Conservation (phyloP, 768 basidiomycete species). For the Boletus rubroflammeus region DNA sequence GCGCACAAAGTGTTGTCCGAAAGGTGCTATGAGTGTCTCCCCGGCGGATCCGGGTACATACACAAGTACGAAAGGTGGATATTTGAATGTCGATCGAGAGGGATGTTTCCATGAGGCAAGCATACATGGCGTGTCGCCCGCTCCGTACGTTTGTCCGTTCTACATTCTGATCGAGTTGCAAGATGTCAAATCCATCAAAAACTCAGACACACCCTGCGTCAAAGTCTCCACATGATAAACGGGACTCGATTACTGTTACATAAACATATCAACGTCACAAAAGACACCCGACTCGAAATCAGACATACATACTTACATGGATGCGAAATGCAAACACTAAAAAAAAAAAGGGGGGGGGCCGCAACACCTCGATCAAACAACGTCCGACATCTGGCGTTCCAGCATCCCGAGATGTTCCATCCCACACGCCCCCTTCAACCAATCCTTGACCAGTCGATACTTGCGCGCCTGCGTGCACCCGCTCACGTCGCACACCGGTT, state of each 20-base stretch:
- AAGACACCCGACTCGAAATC: background rate
- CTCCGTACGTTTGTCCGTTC: no score
- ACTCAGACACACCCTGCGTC: background rate
- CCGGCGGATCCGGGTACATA: no score
- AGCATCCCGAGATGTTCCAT: conserved; percentile 60
- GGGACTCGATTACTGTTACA: background rate
- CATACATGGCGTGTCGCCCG: no score
- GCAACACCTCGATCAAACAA: background rate
- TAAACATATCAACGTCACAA: background rate
- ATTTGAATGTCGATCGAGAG: no score
- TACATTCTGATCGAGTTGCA: no score
- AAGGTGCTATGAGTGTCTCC: no score
- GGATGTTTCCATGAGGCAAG: no score
- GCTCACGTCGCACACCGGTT: conserved; percentile 46
- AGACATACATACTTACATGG: background rate
- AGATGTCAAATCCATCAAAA: background rate
- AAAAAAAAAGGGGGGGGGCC: background rate
- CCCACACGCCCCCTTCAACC: conserved; percentile 58
- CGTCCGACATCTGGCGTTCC: conserved; percentile 32
- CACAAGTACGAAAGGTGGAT: no score
- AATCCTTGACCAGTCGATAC: conserved; percentile 64
- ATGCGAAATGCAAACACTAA: background rate
- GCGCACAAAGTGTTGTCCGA: no score
- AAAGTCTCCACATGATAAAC: no score
- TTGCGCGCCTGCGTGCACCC: conserved; percentile 57